Evolutionary conservation across 2,329 filamentous ascomycete species (phyloP), one percentile per base, ranked within the genome.

Genomic region (Penicillium sp.): DNA sequence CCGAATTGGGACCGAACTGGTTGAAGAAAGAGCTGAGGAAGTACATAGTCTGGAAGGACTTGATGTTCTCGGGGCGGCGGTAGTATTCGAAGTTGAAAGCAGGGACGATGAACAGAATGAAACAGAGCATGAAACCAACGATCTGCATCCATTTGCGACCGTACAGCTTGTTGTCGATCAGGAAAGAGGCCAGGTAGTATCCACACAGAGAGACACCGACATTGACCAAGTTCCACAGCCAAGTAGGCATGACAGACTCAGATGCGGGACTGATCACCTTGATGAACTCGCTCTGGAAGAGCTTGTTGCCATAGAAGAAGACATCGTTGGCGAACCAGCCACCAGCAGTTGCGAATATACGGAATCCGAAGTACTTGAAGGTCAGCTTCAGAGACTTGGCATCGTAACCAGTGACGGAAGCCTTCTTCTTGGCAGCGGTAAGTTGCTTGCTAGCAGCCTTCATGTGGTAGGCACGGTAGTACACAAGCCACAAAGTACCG

Each of bases 301-400:
- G 87, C 83, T 96, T 97, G 87, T 96, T 97, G 66, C 93, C 93
- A 79, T 97, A 97, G 81, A 97, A 97, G 83, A 97, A 97, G 63
- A 97, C 88, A 70, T 97, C 93, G 75, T 97, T 97, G 78, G 88
- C 90, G 76, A 93, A 97, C 93, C 93, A 97, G 35, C 87, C 84
- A 54, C 89, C 89, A 11, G 92, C 87, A 19, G 93, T 97, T 47
- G 93, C 93, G 19, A 96, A 69, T 25, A 97, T 78, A 64, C 93
- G 91, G 50, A 89, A 88, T 45, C 91, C 91, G 64, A 97, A 97
- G 78, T 95, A 86, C 55, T 77, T 83, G 76, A 92, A 85, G 43
- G 90, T 93, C 67, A 90, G 79, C 64, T 83, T 84, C 51, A 97
- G 82, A 28, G 93, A 95, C 66, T 88, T 78, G n/a, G 89, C 79